These are phyloP conservation scores for Trichoderma citrinoviride DNA, from an alignment of 2,329 filamentous ascomycete species.

Conservation along the genomic window DNA sequence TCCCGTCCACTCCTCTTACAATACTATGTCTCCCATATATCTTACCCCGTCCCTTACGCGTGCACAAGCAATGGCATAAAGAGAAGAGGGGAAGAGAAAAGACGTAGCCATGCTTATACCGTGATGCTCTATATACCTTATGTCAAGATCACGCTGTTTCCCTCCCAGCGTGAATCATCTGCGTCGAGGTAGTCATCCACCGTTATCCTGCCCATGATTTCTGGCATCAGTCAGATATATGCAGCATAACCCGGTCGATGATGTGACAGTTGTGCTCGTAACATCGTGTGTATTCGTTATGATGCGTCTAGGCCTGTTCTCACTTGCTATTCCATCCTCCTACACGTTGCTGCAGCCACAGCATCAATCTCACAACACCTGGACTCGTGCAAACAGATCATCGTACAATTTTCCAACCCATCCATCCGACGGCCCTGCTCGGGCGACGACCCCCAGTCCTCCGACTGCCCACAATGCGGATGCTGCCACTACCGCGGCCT, in stretches of 20 bases:
- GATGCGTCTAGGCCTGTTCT: background rate
- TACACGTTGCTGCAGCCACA: background rate
- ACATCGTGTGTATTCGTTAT: conserved; percentile 12
- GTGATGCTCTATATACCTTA: background rate
- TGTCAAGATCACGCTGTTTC: background rate
- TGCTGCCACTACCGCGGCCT: conserved; percentile 58
- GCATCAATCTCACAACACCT: conserved; percentile 33
- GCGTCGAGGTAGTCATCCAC: background rate
- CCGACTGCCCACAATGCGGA: conserved; percentile 77
- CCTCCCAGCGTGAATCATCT: background rate
- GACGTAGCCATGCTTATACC: background rate
- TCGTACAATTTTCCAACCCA: conserved; percentile 84
- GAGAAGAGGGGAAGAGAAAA: background rate
- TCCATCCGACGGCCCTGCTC: conserved; percentile 65
- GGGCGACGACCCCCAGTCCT: conserved; percentile 73
- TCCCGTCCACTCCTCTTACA: background rate
- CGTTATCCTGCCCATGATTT: background rate
- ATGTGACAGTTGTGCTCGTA: background rate
- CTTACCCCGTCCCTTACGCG: no score
- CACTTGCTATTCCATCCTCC: background rate
- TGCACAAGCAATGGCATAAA: no score
- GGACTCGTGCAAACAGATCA: conserved; percentile 49
- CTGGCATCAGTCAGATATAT: background rate
- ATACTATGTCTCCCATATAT: no score
- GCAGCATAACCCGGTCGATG: background rate